Base-by-base conservation (phyloP, 805 yeast genomes). In the Candida loeiensis region DNA sequence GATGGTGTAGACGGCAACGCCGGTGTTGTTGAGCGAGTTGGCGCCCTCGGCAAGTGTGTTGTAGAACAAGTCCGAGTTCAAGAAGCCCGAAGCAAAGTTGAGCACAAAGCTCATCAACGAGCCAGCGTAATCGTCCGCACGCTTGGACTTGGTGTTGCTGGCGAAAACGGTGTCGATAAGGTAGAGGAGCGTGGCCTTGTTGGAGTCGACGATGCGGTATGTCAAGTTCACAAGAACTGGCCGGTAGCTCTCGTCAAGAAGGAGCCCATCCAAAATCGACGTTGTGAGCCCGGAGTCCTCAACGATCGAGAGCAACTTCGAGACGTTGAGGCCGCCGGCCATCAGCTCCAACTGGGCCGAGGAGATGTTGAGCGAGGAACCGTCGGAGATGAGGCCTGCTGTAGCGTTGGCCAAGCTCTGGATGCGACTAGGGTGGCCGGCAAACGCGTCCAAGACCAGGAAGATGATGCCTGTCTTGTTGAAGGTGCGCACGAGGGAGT, bases 1-100 rank as follows among this genome's bases (percentile, higher is more conserved):
- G n/a, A 63, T 49, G 8, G 61, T 55, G 47, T 66, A 63, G 8
- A 65, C 64, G 13, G 58, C 62, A 34, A 69, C 53, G 11, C 67
- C 69, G 4, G 74, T 68, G 44, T 66, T 64, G 51, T 69, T 69
- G 40, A 69, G 56, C 7, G 72, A 69, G 32, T 53, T 47, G 27
- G 63, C 46, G 8, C 53, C 41, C 30, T 55, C 66, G n/a, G 45
- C 45, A 36, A 61, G 54, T n/a, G 54, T 49, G 21, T 49, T 41
- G 26, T 47, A 46, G 21, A 65, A 55, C 5, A 60, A 22, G 16
- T 48, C 41, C 2, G 73, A 66, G 24, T 48, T 40, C 37, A 69
- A 51, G 18, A 63, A 45, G 1, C 60, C 37, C 6, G 57, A 52
- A 14, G 54, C 54, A 13, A 62, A 37, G 47, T 66, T 66, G 5